Percentiles rank a stretch among this genome's conserved stretches.
Conservation (phyloP, 164 flowering plant genomes). For the grape (Vitis vinifera) region ASM3070453v1 NC_081815.1:4634001-4634500, state of each 20-base stretch:
- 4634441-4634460: no score
- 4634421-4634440: no score
- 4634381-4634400: no score
- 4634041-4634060: constrained; percentile 71
- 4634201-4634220: background rate
- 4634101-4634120: no score
- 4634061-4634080: constrained; percentile 47
- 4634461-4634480: no score
- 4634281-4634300: background rate
- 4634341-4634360: background rate
- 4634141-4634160: background rate
- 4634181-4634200: background rate
- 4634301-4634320: background rate
- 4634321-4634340: background rate
- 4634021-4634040: constrained; percentile 56
- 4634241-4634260: background rate
- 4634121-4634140: no score
- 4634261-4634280: background rate
- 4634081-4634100: background rate
- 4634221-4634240: background rate
- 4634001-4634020: constrained; percentile 63
- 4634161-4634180: background rate
- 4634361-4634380: background rate
- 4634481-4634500: no score
- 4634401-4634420: no score